A percentile compares a stretch with the other conserved stretches of the same genome.
Evolutionary conservation across 495 filamentous ascomycete species (phyloP).

Genomic region (Penicillium psychrofluorescens): DNA sequence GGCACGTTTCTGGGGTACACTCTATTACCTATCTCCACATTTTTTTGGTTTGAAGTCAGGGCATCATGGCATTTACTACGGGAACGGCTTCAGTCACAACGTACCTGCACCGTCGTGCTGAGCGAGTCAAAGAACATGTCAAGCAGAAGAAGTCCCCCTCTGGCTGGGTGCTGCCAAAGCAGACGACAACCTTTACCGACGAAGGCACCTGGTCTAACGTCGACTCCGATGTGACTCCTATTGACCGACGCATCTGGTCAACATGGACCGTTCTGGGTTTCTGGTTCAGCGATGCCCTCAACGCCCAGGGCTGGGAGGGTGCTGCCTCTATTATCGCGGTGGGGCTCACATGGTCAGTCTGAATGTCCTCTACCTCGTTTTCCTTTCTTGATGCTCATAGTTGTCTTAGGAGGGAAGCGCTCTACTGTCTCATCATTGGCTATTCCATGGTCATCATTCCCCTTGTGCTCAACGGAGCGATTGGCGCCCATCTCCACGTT

Average conservation of each 20-base stretch:
- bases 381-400: too few relatives aligned
- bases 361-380: background rate
- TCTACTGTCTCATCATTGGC: slow-evolving; percentile 8
- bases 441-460: slow-evolving; percentile 32
- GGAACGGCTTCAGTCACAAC: too few relatives aligned
- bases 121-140: too few relatives aligned
- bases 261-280: slow-evolving; percentile 37
- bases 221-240: slow-evolving; percentile 34
- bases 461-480: slow-evolving; percentile 39
- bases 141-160: too few relatives aligned
- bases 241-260: slow-evolving; percentile 37
- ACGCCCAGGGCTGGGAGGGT: slow-evolving; percentile 33
- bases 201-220: slow-evolving; percentile 31
- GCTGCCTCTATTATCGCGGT: slow-evolving; percentile 40
- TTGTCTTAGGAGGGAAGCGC: too few relatives aligned
- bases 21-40: too few relatives aligned
- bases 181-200: too few relatives aligned
- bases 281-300: slow-evolving; percentile 41
- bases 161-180: too few relatives aligned
- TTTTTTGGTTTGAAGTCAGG: too few relatives aligned
- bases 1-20: too few relatives aligned
- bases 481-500: slow-evolving; percentile 38
- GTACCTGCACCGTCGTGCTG: too few relatives aligned
- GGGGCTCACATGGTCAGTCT: slow-evolving; percentile 37
- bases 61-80: too few relatives aligned